Conservation (phyloP, 306 rosid species). For the Chamaecrista fasciculata region DNA sequence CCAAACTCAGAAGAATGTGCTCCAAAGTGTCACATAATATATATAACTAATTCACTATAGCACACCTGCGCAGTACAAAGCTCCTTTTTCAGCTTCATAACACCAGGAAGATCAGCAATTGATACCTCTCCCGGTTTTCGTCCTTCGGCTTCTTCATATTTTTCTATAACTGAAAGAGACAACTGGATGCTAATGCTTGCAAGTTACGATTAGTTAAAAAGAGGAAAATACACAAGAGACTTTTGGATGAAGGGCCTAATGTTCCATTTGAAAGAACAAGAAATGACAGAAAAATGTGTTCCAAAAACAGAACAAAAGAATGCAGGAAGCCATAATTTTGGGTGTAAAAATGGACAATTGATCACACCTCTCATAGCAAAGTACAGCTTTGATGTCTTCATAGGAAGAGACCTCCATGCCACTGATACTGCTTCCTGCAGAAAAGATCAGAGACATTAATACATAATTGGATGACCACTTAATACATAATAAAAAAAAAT, state of each 20-base stretch:
- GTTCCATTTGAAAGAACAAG: too few species aligned
- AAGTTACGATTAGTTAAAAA: too few species aligned
- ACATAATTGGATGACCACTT: background rate
- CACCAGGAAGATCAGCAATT: slow-evolving; percentile 60
- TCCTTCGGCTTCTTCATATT: slow-evolving; percentile 77
- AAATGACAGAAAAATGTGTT: too few species aligned
- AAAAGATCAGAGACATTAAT: too few species aligned
- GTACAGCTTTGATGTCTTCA: slow-evolving; percentile 67
- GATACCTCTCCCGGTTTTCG: slow-evolving; percentile 64
- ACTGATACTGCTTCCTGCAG: slow-evolving; percentile 77
- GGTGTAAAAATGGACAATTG: slow-evolving; percentile 6
- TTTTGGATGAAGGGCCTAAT: too few species aligned
- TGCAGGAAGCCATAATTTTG: too few species aligned
- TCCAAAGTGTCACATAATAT: background rate
- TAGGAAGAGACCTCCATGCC: slow-evolving; percentile 71
- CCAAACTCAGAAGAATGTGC: slow-evolving; percentile 10
- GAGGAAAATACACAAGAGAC: too few species aligned
- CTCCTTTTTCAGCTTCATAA: slow-evolving; percentile 71
- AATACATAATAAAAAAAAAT: slow-evolving; percentile 1
- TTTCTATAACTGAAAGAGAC: slow-evolving; percentile 59
- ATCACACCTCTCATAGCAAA: slow-evolving; percentile 87
- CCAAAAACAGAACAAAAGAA: too few species aligned
- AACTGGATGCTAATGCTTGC: background rate
- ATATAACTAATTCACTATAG: slow-evolving; percentile 12
- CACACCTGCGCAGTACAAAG: slow-evolving; percentile 71